Conservation (phyloP, 1,284 basidiomycete species). For the Austroboletus niveus region DNA sequence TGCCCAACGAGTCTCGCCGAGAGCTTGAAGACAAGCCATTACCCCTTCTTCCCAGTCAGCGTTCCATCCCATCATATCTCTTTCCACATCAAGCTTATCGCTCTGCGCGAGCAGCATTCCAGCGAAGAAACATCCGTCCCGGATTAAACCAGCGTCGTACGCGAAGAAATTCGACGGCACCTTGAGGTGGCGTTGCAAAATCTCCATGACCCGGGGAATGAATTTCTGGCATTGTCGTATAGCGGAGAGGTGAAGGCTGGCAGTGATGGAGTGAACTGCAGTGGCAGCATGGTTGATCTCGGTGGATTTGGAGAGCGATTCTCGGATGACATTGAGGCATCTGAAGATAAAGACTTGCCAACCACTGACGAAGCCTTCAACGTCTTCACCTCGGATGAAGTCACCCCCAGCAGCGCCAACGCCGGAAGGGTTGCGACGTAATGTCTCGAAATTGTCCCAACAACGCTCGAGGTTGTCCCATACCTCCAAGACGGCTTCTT, state of each 20-base stretch:
- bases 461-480: constrained; percentile 80
- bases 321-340: constrained; percentile 46
- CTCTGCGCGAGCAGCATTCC: constrained; percentile 64
- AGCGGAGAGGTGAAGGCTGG: constrained; percentile 45
- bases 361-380: constrained; percentile 57
- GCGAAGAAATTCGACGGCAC: constrained; percentile 57
- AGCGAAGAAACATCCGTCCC: constrained; percentile 79
- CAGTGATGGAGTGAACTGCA: constrained; percentile 34
- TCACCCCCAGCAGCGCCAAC: constrained; percentile 38
- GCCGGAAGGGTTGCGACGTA: constrained; percentile 42
- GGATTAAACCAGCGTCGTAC: constrained; percentile 79
- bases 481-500: constrained; percentile 60
- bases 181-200: constrained; percentile 59
- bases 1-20: constrained; percentile 78
- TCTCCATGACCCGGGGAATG: constrained; percentile 57
- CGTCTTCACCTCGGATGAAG: constrained; percentile 52
- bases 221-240: constrained; percentile 47
- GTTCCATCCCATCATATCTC: constrained; percentile 42
- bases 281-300: constrained; percentile 1
- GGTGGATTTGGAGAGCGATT: constrained; percentile 19
- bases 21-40: constrained; percentile 64
- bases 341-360: constrained; percentile 51
- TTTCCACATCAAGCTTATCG: constrained; percentile 42
- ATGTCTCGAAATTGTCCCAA: constrained; percentile 76
- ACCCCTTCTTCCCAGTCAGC: constrained; percentile 66